Conservation (phyloP, 768 basidiomycete genomes). For the Sutorius australiensis region DNA sequence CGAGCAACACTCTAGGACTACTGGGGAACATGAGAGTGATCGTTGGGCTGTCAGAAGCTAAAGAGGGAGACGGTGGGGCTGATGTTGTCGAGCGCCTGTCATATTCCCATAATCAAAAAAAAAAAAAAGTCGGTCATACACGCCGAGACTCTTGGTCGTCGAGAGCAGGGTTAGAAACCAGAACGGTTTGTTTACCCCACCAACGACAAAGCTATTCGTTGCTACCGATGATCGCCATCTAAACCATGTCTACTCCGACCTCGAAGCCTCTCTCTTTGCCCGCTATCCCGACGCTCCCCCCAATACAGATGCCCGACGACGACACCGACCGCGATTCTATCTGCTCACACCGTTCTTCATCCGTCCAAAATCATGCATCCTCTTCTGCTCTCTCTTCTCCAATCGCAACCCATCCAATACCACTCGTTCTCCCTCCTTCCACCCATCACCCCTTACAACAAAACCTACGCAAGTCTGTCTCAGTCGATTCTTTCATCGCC, state of each 20-base stretch:
- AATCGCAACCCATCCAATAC: constrained; percentile 9
- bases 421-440: constrained; percentile 10
- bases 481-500: constrained; percentile 70
- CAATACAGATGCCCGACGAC: constrained; percentile 40
- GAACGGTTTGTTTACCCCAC: background rate
- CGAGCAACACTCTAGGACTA: constrained; percentile 37
- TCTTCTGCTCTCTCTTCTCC: constrained; percentile 43
- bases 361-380: constrained; percentile 39
- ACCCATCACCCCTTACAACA: constrained; percentile 25
- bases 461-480: constrained; percentile 66
- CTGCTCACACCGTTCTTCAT: constrained; percentile 27
- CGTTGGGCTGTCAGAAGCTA: background rate
- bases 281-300: constrained; percentile 42
- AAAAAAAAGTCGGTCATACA: constrained; percentile 2
- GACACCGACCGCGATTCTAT: constrained; percentile 20
- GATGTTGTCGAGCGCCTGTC: constrained; percentile 10
- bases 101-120: constrained; percentile 23
- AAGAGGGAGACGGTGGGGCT: background rate
- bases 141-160: constrained; percentile 9
- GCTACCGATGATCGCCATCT: constrained; percentile 13
- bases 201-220: constrained; percentile 7
- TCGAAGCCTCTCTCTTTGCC: constrained; percentile 28
- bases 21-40: constrained; percentile 7
- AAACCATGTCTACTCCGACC: constrained; percentile 20
- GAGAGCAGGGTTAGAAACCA: constrained; percentile 1